These are phyloP conservation scores for Lentithecium fluviatile DNA, from an alignment of 495 filamentous ascomycete species.

Conservation along the genomic window DNA sequence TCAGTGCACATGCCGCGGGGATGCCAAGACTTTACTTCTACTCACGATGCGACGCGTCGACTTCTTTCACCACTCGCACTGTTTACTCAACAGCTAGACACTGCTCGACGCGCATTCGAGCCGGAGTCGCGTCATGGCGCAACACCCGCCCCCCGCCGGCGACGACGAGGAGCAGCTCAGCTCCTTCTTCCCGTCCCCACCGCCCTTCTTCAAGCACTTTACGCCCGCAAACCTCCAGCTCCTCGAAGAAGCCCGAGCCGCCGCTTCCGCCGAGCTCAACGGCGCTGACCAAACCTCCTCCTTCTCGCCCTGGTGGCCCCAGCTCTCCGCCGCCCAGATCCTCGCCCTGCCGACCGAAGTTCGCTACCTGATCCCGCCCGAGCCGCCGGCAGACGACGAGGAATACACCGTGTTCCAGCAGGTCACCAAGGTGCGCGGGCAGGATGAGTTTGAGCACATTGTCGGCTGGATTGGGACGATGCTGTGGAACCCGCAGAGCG, in stretches of 20 bases:
- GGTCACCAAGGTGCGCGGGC: constrained; percentile 23
- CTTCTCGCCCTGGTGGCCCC: too few species aligned
- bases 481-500: constrained; percentile 53
- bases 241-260: constrained; percentile 53
- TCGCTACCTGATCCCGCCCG: constrained; percentile 74
- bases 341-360: constrained; percentile 68
- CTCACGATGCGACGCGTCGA: too few species aligned
- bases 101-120: too few species aligned
- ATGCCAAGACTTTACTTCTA: background rate
- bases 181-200: constrained; percentile 75
- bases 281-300: too few species aligned
- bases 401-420: constrained; percentile 75
- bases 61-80: too few species aligned
- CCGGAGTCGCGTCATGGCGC: constrained; percentile 29
- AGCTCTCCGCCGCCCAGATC: constrained; percentile 44
- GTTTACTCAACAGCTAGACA: too few species aligned
- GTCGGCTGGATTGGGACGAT: constrained; percentile 18
- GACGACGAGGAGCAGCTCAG: constrained; percentile 53
- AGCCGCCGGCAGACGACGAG: constrained; percentile 63
- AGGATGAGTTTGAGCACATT: constrained; percentile 23
- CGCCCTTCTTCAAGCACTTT: constrained; percentile 87
- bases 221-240: constrained; percentile 71
- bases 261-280: too few species aligned
- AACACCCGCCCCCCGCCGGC: constrained; percentile 34
- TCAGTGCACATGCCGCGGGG: background rate